Percentiles rank a stretch among this genome's conserved stretches.
Conservation (phyloP, 176 grass and related monocot species). For the Poa pratensis region DNA sequence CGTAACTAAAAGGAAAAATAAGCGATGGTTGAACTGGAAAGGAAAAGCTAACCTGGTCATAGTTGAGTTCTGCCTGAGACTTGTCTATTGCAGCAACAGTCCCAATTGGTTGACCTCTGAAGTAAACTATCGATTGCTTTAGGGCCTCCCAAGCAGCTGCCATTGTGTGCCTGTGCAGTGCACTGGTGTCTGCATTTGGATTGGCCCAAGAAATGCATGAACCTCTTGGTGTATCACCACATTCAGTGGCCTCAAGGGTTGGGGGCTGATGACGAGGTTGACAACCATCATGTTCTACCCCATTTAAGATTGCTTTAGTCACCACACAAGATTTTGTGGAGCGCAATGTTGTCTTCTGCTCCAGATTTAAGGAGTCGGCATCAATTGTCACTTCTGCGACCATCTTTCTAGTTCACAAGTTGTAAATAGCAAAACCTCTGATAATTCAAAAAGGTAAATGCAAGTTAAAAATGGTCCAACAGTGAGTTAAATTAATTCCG, state of each 20-base stretch:
- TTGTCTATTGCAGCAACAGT: conserved; percentile 88
- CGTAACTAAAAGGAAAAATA: not conserved
- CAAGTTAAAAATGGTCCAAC: conserved; percentile 24
- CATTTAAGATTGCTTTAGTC: conserved; percentile 34
- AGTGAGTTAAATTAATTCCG: not conserved
- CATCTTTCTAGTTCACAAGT: conserved; percentile 44
- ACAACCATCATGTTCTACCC: conserved; percentile 35
- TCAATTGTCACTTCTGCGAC: conserved; percentile 33
- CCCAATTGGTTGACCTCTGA: conserved; percentile 69
- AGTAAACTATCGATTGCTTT: conserved; percentile 67
- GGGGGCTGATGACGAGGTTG: conserved; percentile 27
- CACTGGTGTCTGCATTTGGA: conserved; percentile 40
- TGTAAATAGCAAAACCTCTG: conserved; percentile 17
- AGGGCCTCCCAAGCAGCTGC: conserved; percentile 84
- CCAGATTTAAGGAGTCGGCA: conserved; percentile 46
- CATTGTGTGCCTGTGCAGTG: conserved; percentile 43
- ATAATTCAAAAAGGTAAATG: not conserved
- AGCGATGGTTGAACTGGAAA: conserved; percentile 26
- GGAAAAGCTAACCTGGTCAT: conserved; percentile 76
- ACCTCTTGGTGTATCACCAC: conserved; percentile 27
- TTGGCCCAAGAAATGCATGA: conserved; percentile 19
- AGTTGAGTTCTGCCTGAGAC: conserved; percentile 78
- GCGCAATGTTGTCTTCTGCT: conserved; percentile 51
- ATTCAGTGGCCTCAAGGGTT: conserved; percentile 24
- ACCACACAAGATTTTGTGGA: conserved; percentile 57